These are phyloP conservation scores for Xylaria sp. DNA, from an alignment of 2,329 filamentous ascomycete species.

Conservation along the genomic window DNA sequence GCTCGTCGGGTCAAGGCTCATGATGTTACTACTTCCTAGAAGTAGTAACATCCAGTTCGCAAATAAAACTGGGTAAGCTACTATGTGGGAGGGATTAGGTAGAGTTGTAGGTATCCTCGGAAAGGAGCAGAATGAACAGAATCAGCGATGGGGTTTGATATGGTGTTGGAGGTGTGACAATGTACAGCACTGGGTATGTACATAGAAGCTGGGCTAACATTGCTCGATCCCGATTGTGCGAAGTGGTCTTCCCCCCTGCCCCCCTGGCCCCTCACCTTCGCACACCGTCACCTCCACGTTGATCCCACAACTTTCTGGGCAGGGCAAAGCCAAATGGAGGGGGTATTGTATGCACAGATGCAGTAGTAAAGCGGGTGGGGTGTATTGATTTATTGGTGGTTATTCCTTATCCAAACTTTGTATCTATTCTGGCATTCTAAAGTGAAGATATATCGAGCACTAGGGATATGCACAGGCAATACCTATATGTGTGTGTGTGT, in stretches of 20 bases:
- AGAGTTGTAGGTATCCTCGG: not conserved
- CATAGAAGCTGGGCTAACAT: not conserved
- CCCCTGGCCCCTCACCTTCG: constrained; percentile 13
- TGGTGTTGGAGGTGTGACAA: no score
- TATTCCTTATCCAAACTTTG: not conserved
- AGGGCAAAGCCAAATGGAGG: constrained; percentile 6
- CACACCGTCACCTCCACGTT: constrained; percentile 20
- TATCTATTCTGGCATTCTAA: no score
- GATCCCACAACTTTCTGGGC: constrained; percentile 6
- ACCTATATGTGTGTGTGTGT: no score
- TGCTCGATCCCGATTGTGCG: constrained; percentile 12
- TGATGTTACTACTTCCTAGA: constrained; percentile 2
- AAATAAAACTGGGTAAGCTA: not conserved
- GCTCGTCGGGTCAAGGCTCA: constrained; percentile 6
- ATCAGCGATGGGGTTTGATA: not conserved
- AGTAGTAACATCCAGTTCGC: constrained; percentile 5
- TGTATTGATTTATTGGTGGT: not conserved
- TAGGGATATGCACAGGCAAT: no score
- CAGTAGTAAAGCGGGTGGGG: not conserved
- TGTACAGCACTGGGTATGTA: no score
- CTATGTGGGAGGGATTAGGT: no score
- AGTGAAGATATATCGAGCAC: no score
- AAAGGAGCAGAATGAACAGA: not conserved
- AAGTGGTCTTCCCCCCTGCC: constrained; percentile 4
- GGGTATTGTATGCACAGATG: no score